Evolutionary conservation across 768 basidiomycete species (phyloP), one percentile per base, ranked within the genome.

Genomic region (Tricholoma bakamatsutake): DNA sequence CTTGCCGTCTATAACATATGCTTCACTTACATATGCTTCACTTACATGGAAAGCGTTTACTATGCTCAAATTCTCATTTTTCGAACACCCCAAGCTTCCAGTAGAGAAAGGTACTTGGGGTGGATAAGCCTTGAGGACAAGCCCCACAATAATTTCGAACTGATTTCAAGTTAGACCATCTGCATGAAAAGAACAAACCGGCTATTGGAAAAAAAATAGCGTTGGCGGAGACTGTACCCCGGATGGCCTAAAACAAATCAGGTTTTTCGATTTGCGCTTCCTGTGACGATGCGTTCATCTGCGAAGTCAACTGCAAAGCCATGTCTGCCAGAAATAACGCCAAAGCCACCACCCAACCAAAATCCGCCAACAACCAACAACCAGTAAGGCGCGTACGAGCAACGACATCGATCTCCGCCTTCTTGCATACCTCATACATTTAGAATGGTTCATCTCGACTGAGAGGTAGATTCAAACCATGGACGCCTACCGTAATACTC

Each of bases 201-300:
- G 27, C 13, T 15, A 39, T 15, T 39, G 9, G 31, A 46, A 33
- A 30, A 6, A 7, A 30, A 6, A 7, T 4, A 3, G 28, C 21
- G 35, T 12, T 15, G 11, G 3, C 39, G 33, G 7, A 21, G 9
- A 12, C 9, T n/a, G 21, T 15, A 64, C 66, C 66, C 45, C 64
- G 48, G 42, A 67, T 67, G 2, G 66, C 66, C 64, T 62, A 67
- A 54, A 63, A 67, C 3, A 65, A 47, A 56, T 65, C 50, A 65
- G 70, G 50, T 33, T 64, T 57, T 43, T 62, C 51, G 1, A 53
- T 60, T n/a, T 12, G 43, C 57, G 45, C 57, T 62, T 52, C 57
- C 42, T 24, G 33, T 51, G 12, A 61, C 54, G n/a, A 63, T 60
- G 27, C 52, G 31, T 13, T 62, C 63, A 51, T 63, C 57, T 8